phyloP scores from a whole-genome alignment of 352 stramenopile species.

The Elongisporangium anandrum region DNA sequence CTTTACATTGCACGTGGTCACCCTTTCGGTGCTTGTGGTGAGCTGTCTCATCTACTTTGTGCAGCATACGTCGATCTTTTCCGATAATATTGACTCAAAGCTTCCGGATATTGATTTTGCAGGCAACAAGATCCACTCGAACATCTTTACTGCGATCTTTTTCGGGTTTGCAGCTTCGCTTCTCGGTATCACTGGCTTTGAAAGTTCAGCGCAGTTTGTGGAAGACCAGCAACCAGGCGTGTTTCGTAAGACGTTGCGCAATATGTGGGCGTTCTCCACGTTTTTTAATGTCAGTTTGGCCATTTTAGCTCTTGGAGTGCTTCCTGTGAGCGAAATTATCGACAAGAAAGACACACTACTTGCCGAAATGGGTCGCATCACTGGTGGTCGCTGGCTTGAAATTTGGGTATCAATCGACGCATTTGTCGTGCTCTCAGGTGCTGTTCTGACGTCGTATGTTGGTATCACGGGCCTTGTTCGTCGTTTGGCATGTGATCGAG shows the following conservation, averaged over 20 bases:
- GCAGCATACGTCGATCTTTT: constrained; percentile 46
- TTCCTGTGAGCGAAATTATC: constrained; percentile 65
- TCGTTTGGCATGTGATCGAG: constrained; percentile 69
- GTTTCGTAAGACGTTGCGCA: constrained; percentile 61
- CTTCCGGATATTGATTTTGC: no score
- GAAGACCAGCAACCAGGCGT: constrained; percentile 79
- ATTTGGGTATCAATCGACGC: constrained; percentile 71
- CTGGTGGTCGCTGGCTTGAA: constrained; percentile 34
- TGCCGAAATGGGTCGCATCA: constrained; percentile 44
- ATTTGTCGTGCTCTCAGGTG: constrained; percentile 84
- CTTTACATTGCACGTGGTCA: constrained; percentile 72
- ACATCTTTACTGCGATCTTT: constrained; percentile 46
- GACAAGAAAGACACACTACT: constrained; percentile 57
- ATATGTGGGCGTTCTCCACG: constrained; percentile 81
- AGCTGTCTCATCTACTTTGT: constrained; percentile 49
- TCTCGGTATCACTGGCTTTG: constrained; percentile 87
- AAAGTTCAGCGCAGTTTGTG: constrained; percentile 84
- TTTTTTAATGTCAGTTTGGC: constrained; percentile 85
- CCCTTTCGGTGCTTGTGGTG: constrained; percentile 51
- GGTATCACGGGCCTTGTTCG: constrained; percentile 71
- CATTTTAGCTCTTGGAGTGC: constrained; percentile 64
- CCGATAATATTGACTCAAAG: constrained; percentile 50
- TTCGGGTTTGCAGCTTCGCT: constrained; percentile 77
- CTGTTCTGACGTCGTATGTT: constrained; percentile 80
- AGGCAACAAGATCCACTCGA: constrained; percentile 30